Evolutionary conservation across 164 flowering plant genomes (phyloP).

Genomic region (Berberis vulgaris): DNA sequence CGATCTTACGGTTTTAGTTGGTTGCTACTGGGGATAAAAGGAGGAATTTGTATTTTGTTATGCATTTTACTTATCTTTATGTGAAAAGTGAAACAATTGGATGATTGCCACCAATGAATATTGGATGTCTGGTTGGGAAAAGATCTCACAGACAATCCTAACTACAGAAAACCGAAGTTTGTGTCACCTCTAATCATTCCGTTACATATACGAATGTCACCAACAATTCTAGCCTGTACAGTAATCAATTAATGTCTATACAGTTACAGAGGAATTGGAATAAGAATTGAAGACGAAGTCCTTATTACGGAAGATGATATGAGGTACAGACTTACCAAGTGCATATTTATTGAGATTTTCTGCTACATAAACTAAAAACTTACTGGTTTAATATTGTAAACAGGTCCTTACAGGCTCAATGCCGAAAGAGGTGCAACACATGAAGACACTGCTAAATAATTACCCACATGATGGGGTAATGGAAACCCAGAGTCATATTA

Average conservation of each 20-base stretch:
- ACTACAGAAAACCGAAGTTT: too few species aligned
- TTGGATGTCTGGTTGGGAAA: too few species aligned
- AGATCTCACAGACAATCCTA: too few species aligned
- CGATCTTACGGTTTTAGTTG: too few species aligned
- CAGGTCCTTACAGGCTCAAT: slow-evolving; percentile 92
- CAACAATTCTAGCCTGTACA: too few species aligned
- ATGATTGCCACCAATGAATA: too few species aligned
- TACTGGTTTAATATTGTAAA: slow-evolving; percentile 6
- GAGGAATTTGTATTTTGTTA: too few species aligned
- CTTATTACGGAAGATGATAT: slow-evolving; percentile 74
- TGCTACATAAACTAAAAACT: background rate
- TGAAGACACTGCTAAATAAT: slow-evolving; percentile 62
- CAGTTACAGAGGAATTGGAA: slow-evolving; percentile 85
- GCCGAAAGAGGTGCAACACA: slow-evolving; percentile 84
- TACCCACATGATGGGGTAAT: slow-evolving; percentile 18
- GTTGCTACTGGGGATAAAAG: too few species aligned
- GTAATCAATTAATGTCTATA: slow-evolving; percentile 3
- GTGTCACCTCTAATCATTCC: too few species aligned
- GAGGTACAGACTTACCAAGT: slow-evolving; percentile 37
- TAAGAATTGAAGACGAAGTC: slow-evolving; percentile 92
- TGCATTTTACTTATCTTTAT: too few species aligned
- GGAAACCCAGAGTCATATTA: slow-evolving; percentile 20
- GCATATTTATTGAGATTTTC: background rate
- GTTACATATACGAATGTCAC: too few species aligned
- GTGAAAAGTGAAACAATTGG: too few species aligned